Percentiles rank a stretch among this genome's conserved stretches.
Evolutionary conservation across 164 flowering plant species (phyloP).

Genomic region (Annona squamosa): DNA sequence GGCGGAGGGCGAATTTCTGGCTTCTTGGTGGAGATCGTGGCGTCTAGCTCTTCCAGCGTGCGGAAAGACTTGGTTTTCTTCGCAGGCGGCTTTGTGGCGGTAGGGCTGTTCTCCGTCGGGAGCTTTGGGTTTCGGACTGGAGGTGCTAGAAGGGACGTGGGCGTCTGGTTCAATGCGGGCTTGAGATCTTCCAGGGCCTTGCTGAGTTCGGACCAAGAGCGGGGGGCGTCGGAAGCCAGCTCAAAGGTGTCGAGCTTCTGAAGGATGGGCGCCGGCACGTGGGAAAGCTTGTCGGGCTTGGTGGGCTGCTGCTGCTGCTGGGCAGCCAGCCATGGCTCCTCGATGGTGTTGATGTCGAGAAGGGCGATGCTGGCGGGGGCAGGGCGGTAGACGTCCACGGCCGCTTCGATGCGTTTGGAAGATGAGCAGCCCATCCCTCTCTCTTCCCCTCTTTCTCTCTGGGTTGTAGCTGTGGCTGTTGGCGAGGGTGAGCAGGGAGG

Average conservation of each 20-base stretch:
- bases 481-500: background rate
- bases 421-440: conserved; percentile 76
- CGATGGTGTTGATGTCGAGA: conserved; percentile 59
- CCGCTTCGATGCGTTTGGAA: conserved; percentile 54
- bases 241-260: conserved; percentile 63
- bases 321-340: conserved; percentile 71
- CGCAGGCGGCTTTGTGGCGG: conserved; percentile 1
- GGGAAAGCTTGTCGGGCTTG: conserved; percentile 23
- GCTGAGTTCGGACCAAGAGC: conserved; percentile 87
- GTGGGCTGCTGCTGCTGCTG: conserved; percentile 7
- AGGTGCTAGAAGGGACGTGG: conserved; percentile 9
- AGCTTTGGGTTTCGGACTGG: background rate
- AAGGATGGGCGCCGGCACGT: conserved; percentile 41
- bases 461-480: too few relatives aligned
- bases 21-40: conserved; percentile 21
- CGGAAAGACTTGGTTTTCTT: conserved; percentile 49
- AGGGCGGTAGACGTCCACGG: conserved; percentile 58
- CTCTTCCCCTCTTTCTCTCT: background rate
- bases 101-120: conserved; percentile 6
- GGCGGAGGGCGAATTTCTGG: background rate
- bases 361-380: conserved; percentile 68
- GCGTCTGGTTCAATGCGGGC: conserved; percentile 30
- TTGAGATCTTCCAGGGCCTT: conserved; percentile 69
- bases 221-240: conserved; percentile 38
- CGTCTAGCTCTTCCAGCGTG: conserved; percentile 77